Percentiles rank a stretch among this genome's conserved stretches.
Evolutionary conservation across 148 eudicot genomes (phyloP).

Genomic region (Nepenthes mirabilis): DNA sequence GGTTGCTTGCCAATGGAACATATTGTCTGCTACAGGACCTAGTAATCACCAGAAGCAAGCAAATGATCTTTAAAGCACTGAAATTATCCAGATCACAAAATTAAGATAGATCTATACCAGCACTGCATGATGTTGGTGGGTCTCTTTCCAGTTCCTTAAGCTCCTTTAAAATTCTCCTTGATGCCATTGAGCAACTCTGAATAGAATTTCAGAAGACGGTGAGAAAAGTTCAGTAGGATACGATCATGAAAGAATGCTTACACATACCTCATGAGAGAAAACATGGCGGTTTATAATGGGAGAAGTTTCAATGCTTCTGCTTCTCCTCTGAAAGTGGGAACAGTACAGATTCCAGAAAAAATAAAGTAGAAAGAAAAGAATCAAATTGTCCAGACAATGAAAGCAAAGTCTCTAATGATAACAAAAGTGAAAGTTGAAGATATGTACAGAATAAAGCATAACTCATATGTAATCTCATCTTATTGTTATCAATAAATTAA

Average conservation of each 20-base stretch:
- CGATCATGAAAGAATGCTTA: not conserved
- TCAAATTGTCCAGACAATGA: constrained; percentile 9
- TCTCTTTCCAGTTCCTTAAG: constrained; percentile 68
- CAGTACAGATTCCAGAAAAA: constrained; percentile 25
- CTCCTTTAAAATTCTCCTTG: constrained; percentile 55
- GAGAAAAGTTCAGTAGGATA: not conserved
- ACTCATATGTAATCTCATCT: not conserved
- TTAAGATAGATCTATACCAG: constrained; percentile 19
- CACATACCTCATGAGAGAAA: not conserved
- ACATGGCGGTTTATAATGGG: constrained; percentile 4
- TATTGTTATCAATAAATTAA: not conserved
- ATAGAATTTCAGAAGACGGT: not conserved
- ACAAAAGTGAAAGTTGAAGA: not conserved
- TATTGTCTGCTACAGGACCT: constrained; percentile 57
- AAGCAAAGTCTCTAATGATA: not conserved
- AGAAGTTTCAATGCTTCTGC: constrained; percentile 7
- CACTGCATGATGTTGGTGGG: constrained; percentile 73
- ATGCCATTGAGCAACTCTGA: constrained; percentile 34
- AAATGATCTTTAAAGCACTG: not conserved
- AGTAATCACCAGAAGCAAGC: not conserved
- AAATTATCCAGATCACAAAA: not conserved
- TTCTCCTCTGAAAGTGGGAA: constrained; percentile 14
- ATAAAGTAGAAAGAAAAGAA: constrained; percentile 20
- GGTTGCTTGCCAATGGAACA: constrained; percentile 73
- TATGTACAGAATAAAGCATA: not conserved